Percentiles rank a stretch among this genome's conserved stretches.
Evolutionary conservation across 257 asterid genomes (phyloP).

Genomic region (Misopates orontium): DNA sequence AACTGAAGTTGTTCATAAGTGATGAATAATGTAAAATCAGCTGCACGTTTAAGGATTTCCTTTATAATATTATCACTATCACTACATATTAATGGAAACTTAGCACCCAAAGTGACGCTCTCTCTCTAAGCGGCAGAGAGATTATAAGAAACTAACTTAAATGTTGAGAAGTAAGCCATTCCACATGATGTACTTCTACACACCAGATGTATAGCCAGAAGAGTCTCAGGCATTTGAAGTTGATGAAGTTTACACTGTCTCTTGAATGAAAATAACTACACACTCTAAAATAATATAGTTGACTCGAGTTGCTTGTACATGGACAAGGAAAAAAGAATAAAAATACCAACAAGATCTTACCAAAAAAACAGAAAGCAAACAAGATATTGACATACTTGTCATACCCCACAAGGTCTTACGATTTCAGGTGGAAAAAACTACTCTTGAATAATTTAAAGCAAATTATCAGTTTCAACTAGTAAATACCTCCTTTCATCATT

Average conservation of each 20-base stretch:
- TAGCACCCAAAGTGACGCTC: too few species aligned
- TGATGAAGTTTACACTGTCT: not conserved
- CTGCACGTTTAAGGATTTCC: not conserved
- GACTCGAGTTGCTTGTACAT: slow-evolving; percentile 7
- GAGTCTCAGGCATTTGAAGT: slow-evolving; percentile 6
- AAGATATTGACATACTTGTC: slow-evolving; percentile 1
- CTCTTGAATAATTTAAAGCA: slow-evolving; percentile 6
- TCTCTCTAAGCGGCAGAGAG: not conserved
- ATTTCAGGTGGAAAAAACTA: slow-evolving; percentile 22
- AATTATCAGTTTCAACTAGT: slow-evolving; percentile 16
- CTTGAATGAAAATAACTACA: slow-evolving; percentile 17
- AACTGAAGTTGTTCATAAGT: not conserved
- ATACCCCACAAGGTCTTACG: slow-evolving; percentile 17
- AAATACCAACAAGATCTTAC: slow-evolving; percentile 11
- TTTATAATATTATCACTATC: not conserved
- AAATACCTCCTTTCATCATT: slow-evolving; percentile 11
- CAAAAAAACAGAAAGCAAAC: not conserved
- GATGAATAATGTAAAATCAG: not conserved
- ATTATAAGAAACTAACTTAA: not conserved
- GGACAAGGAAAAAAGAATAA: slow-evolving; percentile 21
- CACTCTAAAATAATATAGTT: not conserved
- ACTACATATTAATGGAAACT: not conserved
- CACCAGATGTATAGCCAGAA: slow-evolving; percentile 4
- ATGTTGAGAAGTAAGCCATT: not conserved
- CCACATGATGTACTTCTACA: slow-evolving; percentile 5